Evolutionary conservation across 2,329 filamentous ascomycete genomes (phyloP).

Genomic region (Ilyonectria robusta): DNA sequence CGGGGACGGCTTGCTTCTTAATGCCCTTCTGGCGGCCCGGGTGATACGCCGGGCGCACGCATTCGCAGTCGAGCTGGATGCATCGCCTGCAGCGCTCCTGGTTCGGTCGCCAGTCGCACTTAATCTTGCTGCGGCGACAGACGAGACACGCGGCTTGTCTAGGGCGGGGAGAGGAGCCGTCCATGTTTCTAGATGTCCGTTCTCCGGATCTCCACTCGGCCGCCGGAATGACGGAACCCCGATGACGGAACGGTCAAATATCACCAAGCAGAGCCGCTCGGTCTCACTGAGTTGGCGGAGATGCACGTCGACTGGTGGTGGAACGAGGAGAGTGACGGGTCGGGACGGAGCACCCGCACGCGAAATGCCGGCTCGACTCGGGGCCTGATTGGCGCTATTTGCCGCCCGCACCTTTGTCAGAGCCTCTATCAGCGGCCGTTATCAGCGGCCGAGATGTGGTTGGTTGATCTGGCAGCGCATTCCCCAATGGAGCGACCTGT

Average conservation of each 20-base stretch:
- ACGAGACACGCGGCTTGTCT: conserved; percentile 71
- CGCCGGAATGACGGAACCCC: no score
- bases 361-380: conserved; percentile 20
- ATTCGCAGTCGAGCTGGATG: conserved; percentile 70
- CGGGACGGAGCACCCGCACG: conserved; percentile 2
- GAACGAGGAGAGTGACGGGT: not conserved
- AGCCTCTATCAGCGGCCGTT: conserved; percentile 1
- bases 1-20: conserved; percentile 72
- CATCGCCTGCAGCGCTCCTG: conserved; percentile 73
- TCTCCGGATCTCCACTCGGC: no score
- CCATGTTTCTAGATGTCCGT: conserved; percentile 17
- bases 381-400: conserved; percentile 13
- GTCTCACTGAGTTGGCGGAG: not conserved
- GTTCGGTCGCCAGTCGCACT: conserved; percentile 70
- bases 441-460: conserved; percentile 3
- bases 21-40: conserved; percentile 82
- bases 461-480: conserved; percentile 14
- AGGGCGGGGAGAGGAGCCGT: conserved; percentile 47
- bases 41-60: conserved; percentile 80
- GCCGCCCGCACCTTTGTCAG: conserved; percentile 2
- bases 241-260: no score
- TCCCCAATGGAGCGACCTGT: conserved; percentile 3
- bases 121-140: conserved; percentile 78
- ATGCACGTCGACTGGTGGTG: not conserved
- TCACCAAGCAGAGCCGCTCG: not conserved